Conservation (phyloP, 306 rosid genomes). For the Cyamopsis tetragonoloba region DNA sequence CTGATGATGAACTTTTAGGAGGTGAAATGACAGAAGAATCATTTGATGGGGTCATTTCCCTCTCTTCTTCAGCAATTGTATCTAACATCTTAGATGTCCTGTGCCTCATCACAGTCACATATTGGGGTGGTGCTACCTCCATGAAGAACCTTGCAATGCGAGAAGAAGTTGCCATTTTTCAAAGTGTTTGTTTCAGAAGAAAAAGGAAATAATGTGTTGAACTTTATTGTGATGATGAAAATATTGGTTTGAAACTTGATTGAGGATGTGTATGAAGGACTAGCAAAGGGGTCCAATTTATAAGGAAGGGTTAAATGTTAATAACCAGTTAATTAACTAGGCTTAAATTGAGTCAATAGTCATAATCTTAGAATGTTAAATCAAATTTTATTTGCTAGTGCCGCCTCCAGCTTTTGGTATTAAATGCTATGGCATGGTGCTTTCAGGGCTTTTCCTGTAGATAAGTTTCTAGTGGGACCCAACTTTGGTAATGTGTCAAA, state of each 20-base stretch:
- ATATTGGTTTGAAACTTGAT: constrained; percentile 11
- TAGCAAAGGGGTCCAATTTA: constrained; percentile 31
- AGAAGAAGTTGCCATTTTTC: constrained; percentile 59
- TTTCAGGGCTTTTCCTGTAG: constrained; percentile 10
- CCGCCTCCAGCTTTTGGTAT: constrained; percentile 53
- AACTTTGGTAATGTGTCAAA: constrained; percentile 37
- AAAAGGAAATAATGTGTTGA: no score
- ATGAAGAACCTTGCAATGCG: constrained; percentile 73
- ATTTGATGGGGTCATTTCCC: constrained; percentile 38
- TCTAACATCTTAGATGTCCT: constrained; percentile 81
- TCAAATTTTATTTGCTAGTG: constrained; percentile 45
- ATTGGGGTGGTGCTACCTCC: constrained; percentile 94
- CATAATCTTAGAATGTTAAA: constrained; percentile 24
- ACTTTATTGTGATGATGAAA: background rate
- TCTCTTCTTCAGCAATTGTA: constrained; percentile 82
- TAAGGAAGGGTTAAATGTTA: background rate
- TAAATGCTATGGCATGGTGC: constrained; percentile 21
- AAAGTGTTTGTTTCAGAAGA: background rate
- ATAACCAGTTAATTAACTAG: constrained; percentile 13
- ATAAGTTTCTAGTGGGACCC: constrained; percentile 26
- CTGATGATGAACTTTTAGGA: constrained; percentile 9
- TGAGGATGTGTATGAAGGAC: constrained; percentile 31
- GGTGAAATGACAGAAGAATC: constrained; percentile 24
- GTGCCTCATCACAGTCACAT: constrained; percentile 75
- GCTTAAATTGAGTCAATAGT: constrained; percentile 34